A percentile compares a stretch with the other conserved stretches of the same genome.
These are phyloP conservation scores for Suillus fuscotomentosus DNA, from an alignment of 768 basidiomycete species.

Conservation along the genomic window DNA sequence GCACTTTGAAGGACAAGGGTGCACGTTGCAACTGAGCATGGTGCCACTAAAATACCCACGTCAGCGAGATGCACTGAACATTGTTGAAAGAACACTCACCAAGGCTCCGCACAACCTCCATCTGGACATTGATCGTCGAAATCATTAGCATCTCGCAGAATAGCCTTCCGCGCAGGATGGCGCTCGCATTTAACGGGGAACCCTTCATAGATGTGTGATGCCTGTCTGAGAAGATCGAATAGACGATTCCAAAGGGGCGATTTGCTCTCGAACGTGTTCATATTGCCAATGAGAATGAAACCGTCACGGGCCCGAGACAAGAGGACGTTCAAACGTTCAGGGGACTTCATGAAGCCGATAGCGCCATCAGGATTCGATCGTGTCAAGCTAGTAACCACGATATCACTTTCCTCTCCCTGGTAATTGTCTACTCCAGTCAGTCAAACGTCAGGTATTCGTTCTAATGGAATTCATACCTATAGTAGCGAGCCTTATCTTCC, in stretches of 20 bases:
- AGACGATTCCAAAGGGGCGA: conserved; percentile 46
- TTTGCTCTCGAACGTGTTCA: conserved; percentile 51
- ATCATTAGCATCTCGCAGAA: conserved; percentile 39
- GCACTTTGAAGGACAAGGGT: conserved; percentile 57
- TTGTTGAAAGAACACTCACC: conserved; percentile 36
- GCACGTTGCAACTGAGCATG: conserved; percentile 45
- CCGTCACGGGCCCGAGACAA: conserved; percentile 60
- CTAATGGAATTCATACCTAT: conserved; percentile 42
- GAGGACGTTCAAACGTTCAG: conserved; percentile 64
- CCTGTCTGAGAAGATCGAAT: conserved; percentile 38
- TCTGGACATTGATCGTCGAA: conserved; percentile 55
- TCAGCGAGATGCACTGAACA: background rate
- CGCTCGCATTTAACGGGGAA: conserved; percentile 55
- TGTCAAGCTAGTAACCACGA: conserved; percentile 56
- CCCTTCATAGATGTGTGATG: conserved; percentile 51
- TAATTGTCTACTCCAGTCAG: conserved; percentile 51
- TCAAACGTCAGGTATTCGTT: background rate
- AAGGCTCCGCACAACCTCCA: conserved; percentile 57
- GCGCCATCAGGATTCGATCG: conserved; percentile 51
- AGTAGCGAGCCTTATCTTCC: conserved; percentile 51
- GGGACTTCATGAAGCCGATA: conserved; percentile 65
- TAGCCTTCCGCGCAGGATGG: conserved; percentile 40
- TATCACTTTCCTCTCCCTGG: conserved; percentile 68
- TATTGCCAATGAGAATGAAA: conserved; percentile 60
- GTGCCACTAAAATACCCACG: conserved; percentile 34